Evolutionary conservation across 176 grass and related monocot genomes (phyloP).

Genomic region (Tillandsia leiboldiana): DNA sequence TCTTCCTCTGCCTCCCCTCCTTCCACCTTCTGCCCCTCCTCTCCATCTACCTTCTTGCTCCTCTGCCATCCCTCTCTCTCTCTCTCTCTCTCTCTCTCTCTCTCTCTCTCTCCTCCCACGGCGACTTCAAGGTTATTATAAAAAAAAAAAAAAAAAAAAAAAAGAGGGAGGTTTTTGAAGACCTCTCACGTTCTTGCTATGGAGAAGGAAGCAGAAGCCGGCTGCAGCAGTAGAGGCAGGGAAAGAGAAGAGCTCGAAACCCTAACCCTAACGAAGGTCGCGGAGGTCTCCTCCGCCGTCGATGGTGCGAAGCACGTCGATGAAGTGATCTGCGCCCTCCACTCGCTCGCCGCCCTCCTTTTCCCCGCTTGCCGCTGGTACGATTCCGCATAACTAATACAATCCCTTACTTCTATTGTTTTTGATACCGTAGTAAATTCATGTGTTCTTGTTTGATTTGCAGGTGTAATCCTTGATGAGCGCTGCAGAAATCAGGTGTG

Average conservation of each 20-base stretch:
- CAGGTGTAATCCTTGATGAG: conserved; percentile 7
- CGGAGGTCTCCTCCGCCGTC: conserved; percentile 41
- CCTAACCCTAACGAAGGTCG: conserved; percentile 47
- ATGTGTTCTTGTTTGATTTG: background rate
- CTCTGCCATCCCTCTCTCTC: no score
- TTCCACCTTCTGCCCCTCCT: no score
- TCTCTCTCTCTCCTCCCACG: no score
- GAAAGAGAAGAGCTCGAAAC: conserved; percentile 22
- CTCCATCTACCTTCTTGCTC: no score
- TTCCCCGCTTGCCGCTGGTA: conserved; percentile 30
- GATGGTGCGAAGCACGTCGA: conserved; percentile 38
- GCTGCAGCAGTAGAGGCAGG: background rate
- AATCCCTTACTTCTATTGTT: background rate
- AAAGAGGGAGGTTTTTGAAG: no score
- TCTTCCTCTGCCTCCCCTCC: no score
- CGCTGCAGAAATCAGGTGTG: no score
- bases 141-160: no score
- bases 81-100: no score
- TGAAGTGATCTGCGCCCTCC: conserved; percentile 38
- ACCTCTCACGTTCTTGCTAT: background rate
- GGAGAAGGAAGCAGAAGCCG: conserved; percentile 3
- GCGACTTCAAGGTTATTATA: no score
- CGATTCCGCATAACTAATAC: conserved; percentile 1
- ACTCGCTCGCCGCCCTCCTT: conserved; percentile 32
- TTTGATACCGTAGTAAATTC: conserved; percentile 1